Conservation (phyloP, 2,329 filamentous ascomycete species). For the Meredithiella fracta region DNA sequence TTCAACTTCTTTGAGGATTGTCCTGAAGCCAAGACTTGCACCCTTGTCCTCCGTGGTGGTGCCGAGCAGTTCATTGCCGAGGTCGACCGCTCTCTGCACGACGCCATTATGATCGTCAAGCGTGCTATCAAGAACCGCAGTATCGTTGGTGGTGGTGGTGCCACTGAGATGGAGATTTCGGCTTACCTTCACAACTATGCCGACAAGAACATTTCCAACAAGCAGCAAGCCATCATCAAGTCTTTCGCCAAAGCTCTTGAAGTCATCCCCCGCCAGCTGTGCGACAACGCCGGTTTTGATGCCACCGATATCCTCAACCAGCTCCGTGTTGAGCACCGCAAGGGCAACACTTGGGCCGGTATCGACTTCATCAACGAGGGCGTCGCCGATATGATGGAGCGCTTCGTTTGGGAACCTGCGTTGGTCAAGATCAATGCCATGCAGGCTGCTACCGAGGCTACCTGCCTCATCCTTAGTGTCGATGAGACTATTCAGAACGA, state of each 20-base stretch:
- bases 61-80: constrained; percentile 99
- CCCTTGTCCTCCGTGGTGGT: constrained; percentile 81
- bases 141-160: constrained; percentile 90
- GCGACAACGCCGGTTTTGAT: constrained; percentile 97
- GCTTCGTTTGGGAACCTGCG: constrained; percentile 94
- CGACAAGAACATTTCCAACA: constrained; percentile 80
- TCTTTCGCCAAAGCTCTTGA: constrained; percentile 94
- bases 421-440: constrained; percentile 95
- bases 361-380: constrained; percentile 91
- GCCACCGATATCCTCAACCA: constrained; percentile 96
- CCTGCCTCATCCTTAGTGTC: constrained; percentile 86
- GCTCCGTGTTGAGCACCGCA: constrained; percentile 87
- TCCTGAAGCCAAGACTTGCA: constrained; percentile 91
- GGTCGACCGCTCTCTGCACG: constrained; percentile 91
- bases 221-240: constrained; percentile 96
- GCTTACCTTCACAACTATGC: constrained; percentile 85
- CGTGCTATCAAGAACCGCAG: constrained; percentile 86
- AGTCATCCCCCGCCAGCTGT: constrained; percentile 89
- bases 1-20: constrained; percentile 99
- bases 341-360: constrained; percentile 83
- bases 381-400: constrained; percentile 83
- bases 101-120: constrained; percentile 99
- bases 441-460: constrained; percentile 86
- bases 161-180: constrained; percentile 91
- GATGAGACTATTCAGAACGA: constrained; percentile 99